A percentile compares a stretch with the other conserved stretches of the same genome.
Evolutionary conservation across 2,329 filamentous ascomycete genomes (phyloP).

Genomic region (Chrysoporthe puriensis): DNA sequence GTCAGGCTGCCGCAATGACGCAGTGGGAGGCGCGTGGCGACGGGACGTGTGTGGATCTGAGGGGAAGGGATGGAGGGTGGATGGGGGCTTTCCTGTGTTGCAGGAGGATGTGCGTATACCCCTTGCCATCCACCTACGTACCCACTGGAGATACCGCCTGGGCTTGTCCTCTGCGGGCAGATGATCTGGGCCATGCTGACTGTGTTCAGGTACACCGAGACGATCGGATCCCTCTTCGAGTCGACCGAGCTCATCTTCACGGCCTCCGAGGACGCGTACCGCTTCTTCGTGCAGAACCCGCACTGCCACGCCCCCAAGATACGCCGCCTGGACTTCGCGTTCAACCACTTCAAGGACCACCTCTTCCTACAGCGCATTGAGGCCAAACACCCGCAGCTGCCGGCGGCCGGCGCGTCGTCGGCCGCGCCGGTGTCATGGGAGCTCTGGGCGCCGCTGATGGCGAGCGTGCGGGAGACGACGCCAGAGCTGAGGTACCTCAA

Average conservation of each 20-base stretch:
- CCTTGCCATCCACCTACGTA: background rate
- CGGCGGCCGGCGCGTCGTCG: background rate
- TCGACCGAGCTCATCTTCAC: conserved; percentile 34
- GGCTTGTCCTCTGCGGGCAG: background rate
- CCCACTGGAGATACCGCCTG: background rate
- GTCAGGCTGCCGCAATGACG: conserved; percentile 32
- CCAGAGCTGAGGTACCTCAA: conserved; percentile 21
- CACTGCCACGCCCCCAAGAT: conserved; percentile 28
- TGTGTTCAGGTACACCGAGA: conserved; percentile 31
- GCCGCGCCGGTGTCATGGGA: conserved; percentile 24
- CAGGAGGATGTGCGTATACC: conserved; percentile 32
- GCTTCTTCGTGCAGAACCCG: conserved; percentile 32
- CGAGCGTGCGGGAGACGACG: conserved; percentile 18
- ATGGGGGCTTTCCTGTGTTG: conserved; percentile 33
- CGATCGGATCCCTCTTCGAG: conserved; percentile 32
- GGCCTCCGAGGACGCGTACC: conserved; percentile 33
- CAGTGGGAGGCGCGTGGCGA: conserved; percentile 29
- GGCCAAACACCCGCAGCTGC: conserved; percentile 21
- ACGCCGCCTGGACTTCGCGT: conserved; percentile 31
- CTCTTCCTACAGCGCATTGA: conserved; percentile 31
- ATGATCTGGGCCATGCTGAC: background rate
- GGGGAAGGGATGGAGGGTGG: conserved; percentile 21
- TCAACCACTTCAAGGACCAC: conserved; percentile 33
- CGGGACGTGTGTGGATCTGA: conserved; percentile 22
- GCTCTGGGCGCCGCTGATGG: conserved; percentile 26